Conservation (phyloP, 257 asterid genomes). For the Solanum stenotomum region DNA sequence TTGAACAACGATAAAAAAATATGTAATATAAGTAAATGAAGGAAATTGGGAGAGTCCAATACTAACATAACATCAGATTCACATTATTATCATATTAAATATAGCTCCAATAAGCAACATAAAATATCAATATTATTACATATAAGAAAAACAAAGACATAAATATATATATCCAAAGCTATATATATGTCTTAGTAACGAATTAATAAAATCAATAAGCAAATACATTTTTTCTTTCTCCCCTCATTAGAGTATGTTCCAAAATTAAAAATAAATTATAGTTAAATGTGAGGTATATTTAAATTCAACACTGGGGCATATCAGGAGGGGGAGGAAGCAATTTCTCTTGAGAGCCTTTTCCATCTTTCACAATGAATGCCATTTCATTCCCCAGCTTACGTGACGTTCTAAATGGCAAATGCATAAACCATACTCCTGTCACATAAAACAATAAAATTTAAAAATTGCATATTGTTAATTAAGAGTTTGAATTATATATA, state of each 20-base stretch:
- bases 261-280: neutral
- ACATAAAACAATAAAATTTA: neutral
- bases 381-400: conserved; percentile 24
- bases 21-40: neutral
- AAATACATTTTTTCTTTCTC: neutral
- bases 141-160: neutral
- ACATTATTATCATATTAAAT: neutral
- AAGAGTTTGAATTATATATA: neutral
- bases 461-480: neutral
- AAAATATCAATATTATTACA: neutral
- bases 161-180: neutral
- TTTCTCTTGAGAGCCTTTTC: neutral
- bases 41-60: neutral
- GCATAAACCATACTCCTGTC: conserved; percentile 24
- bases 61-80: neutral
- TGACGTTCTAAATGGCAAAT: conserved; percentile 33
- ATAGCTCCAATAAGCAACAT: neutral
- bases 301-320: neutral
- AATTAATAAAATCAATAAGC: neutral
- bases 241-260: neutral
- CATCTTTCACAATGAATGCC: conserved; percentile 17
- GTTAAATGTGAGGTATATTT: neutral
- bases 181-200: neutral
- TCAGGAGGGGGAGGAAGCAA: neutral
- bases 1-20: neutral